Evolutionary conservation across 1,284 basidiomycete genomes (phyloP), one percentile per base, ranked within the genome.

Genomic region (Leccinum subrobustum): DNA sequence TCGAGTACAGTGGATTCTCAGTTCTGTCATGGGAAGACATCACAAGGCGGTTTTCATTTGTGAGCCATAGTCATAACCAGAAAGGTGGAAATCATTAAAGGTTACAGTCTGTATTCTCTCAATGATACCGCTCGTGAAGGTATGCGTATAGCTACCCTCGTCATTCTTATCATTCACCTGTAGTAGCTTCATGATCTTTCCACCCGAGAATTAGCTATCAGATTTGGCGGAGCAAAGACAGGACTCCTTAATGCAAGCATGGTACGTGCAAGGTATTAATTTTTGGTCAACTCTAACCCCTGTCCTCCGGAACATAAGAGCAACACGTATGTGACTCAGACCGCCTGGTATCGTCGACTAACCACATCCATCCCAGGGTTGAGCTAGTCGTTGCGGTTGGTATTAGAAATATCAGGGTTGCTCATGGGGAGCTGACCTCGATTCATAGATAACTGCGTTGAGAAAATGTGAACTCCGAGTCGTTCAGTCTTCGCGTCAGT

Each of bases 171-270:
- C 23, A 25, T 54, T 72, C 18, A 69, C 31, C 1, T 47, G 4
- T 3, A 7, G 50, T 57, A 89, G 81, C 78, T 96, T 42, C 88
- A 96, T 59, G 93, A 95, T 61, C 82, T 93, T 59, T 85, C 85
- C 0, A 95, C 91, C 0, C 82, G 85, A 64, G 89, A 94, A 60
- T 78, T 95, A 4, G 85, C 92, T 2, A 73, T 88, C 23, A 84
- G 89, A 51, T 82, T 91, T 29, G 89, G 93, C 9, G 92, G 93
- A 56, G 83, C 89, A 1, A 87, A 87, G 64, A 87, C 89, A 0
- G 92, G 91, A 14, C 77, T 95, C 35, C 76, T 94, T 48, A 94
- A 94, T 67, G 92, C 91, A 12, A 95, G 89, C 63, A 79, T 95
- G 82, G 89, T 89, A 69, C 57, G 80, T 75, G 9, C 18, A 31